phyloP scores from a whole-genome alignment of 2,329 filamentous ascomycete genomes.

The Chaetothyriales sp. region DNA sequence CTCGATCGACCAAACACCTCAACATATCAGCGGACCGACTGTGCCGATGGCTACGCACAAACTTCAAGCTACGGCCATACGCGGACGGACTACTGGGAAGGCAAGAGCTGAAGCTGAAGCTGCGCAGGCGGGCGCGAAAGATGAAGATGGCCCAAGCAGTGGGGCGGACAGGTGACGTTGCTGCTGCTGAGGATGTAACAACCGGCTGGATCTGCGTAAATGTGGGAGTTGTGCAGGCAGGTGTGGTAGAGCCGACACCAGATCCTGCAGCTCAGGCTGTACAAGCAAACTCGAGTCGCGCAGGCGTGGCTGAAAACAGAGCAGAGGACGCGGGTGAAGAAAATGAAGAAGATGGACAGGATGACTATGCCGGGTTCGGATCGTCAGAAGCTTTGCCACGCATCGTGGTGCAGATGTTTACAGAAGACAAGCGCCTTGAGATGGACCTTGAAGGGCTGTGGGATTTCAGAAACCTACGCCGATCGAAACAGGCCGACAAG shows the following conservation, averaged over 20 bases:
- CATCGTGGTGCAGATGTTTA: conserved; percentile 57
- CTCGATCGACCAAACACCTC: conserved; percentile 81
- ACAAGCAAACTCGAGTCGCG: not conserved
- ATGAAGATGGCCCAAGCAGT: conserved; percentile 65
- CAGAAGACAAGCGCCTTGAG: conserved; percentile 52
- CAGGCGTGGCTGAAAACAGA: conserved; percentile 2
- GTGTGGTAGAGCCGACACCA: conserved; percentile 1
- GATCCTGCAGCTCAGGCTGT: not conserved
- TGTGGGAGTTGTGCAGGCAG: conserved; percentile 47
- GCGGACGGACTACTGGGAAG: conserved; percentile 81
- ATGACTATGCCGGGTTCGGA: conserved; percentile 63
- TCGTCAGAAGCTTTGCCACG: conserved; percentile 39
- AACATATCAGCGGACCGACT: conserved; percentile 83
- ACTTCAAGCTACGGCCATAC: conserved; percentile 55
- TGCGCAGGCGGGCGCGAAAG: conserved; percentile 64
- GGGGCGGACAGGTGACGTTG: conserved; percentile 41
- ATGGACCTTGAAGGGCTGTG: conserved; percentile 53
- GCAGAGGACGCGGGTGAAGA: conserved; percentile 11
- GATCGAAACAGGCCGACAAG: conserved; percentile 5
- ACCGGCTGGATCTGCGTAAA: conserved; percentile 97
- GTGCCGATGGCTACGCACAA: conserved; percentile 65
- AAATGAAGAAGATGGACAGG: conserved; percentile 8
- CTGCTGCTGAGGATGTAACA: conserved; percentile 62
- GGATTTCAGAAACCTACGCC: conserved; percentile 24
- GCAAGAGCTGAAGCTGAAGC: conserved; percentile 78